phyloP scores from a whole-genome alignment of 306 rosid genomes.

The Lagenaria siceraria region DNA sequence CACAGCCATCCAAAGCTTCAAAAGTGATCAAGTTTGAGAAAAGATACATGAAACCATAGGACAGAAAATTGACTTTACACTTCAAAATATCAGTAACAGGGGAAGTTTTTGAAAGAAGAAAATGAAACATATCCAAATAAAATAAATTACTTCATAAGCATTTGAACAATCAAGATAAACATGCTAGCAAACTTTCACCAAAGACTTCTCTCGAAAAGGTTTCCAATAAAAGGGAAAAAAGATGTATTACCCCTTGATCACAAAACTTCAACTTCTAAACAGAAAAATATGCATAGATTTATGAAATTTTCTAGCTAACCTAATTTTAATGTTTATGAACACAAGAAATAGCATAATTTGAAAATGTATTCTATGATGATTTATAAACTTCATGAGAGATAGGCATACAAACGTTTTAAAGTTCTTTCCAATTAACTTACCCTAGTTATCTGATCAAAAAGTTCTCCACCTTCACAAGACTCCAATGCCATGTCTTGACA shows the following conservation, averaged over 20 bases:
- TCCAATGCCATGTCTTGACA: slow-evolving; percentile 96
- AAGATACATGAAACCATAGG: background rate
- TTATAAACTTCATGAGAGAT: background rate
- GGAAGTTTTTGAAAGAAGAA: background rate
- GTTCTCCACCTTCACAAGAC: slow-evolving; percentile 99
- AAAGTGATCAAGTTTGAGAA: background rate
- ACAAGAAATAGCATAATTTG: background rate
- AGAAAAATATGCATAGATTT: background rate
- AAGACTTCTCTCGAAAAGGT: background rate
- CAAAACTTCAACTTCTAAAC: background rate
- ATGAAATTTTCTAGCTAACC: background rate
- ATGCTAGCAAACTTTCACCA: background rate
- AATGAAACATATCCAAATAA: background rate
- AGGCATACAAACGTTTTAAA: background rate
- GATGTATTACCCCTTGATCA: background rate
- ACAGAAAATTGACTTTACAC: background rate
- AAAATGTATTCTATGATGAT: background rate
- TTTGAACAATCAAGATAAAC: background rate
- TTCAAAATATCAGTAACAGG: background rate
- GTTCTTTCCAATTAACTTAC: slow-evolving; percentile 35
- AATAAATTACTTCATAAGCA: background rate
- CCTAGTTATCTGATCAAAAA: slow-evolving; percentile 97
- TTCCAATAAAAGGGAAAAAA: background rate
- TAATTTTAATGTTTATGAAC: background rate
- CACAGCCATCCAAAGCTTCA: background rate